These are phyloP conservation scores for Arthonia radiata DNA, from an alignment of 495 filamentous ascomycete genomes.

Conservation along the genomic window DNA sequence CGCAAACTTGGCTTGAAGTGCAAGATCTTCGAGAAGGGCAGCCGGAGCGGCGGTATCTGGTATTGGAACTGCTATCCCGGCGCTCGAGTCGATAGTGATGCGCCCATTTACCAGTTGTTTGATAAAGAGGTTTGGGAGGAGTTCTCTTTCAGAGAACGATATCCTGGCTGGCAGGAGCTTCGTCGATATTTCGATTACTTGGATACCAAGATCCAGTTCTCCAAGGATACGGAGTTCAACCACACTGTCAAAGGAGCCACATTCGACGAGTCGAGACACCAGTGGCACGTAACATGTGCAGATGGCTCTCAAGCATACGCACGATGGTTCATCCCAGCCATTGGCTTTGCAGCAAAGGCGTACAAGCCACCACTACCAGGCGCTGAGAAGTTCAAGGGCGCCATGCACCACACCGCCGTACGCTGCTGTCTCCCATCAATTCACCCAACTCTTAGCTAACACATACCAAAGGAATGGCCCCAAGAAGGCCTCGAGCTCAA, in stretches of 20 bases:
- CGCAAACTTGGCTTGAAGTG: slow-evolving; percentile 18
- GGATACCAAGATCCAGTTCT: slow-evolving; percentile 21
- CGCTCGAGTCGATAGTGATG: slow-evolving; percentile 17
- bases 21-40: slow-evolving; percentile 21
- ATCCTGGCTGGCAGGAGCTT: slow-evolving; percentile 25
- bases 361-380: slow-evolving; percentile 25
- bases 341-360: slow-evolving; percentile 16
- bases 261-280: slow-evolving; percentile 16
- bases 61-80: slow-evolving; percentile 30
- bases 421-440: neutral
- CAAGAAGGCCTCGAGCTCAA: slow-evolving; percentile 21
- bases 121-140: slow-evolving; percentile 26
- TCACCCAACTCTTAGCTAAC: neutral
- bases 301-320: slow-evolving; percentile 20
- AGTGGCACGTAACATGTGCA: slow-evolving; percentile 23
- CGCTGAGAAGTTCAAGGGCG: slow-evolving; percentile 25
- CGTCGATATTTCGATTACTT: slow-evolving; percentile 29
- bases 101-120: slow-evolving; percentile 24
- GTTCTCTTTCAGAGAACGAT: slow-evolving; percentile 23
- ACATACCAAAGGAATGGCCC: slow-evolving; percentile 16
- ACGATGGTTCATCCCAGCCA: slow-evolving; percentile 14
- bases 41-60: slow-evolving; percentile 27
- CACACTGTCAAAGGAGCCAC: slow-evolving; percentile 20
- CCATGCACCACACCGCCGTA: slow-evolving; percentile 24
- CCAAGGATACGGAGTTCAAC: slow-evolving; percentile 25